Base-by-base conservation (phyloP, 257 asterid genomes). In the Hygrophila difformis region DNA sequence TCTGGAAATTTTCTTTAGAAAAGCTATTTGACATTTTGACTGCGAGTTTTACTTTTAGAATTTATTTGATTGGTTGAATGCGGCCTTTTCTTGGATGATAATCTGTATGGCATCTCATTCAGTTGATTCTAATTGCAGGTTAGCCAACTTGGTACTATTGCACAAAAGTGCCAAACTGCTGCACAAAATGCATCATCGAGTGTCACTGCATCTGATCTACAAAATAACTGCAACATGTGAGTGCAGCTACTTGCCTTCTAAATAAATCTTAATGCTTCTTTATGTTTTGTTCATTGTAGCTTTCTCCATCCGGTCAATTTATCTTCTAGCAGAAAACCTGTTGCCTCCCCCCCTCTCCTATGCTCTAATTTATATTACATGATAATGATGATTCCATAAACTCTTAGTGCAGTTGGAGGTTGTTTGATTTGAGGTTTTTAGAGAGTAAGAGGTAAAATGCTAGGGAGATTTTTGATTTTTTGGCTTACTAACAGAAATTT, bases 151-250 rank as follows among this genome's bases (percentile, higher is more conserved):
- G 94, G 94, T 8, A 75, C 88, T 51, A 96, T 88, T 50, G 98
- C 96, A 59, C 98, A 91, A 36, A 91, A 91, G 55, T 91, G 80
- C 65, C 98, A 86, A 71, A 82, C 92, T 63, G 76, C 93, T 18
- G 71, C 96, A 12, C 98, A 78, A 60, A 82, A 74, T 49, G 62
- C 87, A 4, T 59, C 96, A 22, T 44, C 94, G 11, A 62, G 65
- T 39, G 49, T 45, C 23, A 72, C 94, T 68, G 86, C 70, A 59
- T 61, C 94, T 3, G 98, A 91, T 57, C 75, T 82, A 49, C 98
- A 91, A 66, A 78, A 71, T 66, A 85, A 86, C 68, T 86, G 94
- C 68, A 86, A 91, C 59, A 82, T 76, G 98, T 86, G 65, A 79
- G 98, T 75, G 47, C 14, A 8, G 56, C 37, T 33, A 33, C 37